Conservation (phyloP, 371 early-diverging fungal species). For the Actinomucor elegans region DNA sequence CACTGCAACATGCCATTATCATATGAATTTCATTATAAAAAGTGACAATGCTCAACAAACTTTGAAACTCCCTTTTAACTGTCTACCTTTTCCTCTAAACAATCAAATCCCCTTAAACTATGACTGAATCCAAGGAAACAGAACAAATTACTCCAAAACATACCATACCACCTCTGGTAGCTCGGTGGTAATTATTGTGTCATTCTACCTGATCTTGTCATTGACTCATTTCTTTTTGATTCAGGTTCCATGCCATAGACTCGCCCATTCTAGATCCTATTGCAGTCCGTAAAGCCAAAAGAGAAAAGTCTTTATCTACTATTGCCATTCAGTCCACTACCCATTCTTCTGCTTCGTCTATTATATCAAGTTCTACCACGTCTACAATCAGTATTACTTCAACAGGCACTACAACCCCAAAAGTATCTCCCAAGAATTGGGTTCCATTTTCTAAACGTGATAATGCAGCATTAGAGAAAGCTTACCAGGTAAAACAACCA, state of each 20-base stretch:
- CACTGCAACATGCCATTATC: too few relatives aligned
- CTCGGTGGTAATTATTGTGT: constrained; percentile 9
- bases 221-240: too few relatives aligned
- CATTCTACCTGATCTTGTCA: too few relatives aligned
- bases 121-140: neutral
- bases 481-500: constrained; percentile 47
- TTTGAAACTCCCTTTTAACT: neutral
- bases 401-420: neutral
- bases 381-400: neutral
- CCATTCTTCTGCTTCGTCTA: neutral
- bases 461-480: constrained; percentile 57
- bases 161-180: neutral
- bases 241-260: constrained; percentile 36
- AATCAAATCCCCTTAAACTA: too few relatives aligned
- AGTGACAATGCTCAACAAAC: neutral
- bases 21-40: too few relatives aligned
- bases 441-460: constrained; percentile 63
- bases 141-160: neutral
- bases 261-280: constrained; percentile 29
- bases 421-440: constrained; percentile 41
- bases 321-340: neutral
- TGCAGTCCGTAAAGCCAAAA: constrained; percentile 19
- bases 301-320: constrained; percentile 3
- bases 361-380: neutral
- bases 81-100: too few relatives aligned